Evolutionary conservation across 225 moss, liverwort and hornwort genomes (phyloP).

Genomic region (Pleurozium schreberi): DNA sequence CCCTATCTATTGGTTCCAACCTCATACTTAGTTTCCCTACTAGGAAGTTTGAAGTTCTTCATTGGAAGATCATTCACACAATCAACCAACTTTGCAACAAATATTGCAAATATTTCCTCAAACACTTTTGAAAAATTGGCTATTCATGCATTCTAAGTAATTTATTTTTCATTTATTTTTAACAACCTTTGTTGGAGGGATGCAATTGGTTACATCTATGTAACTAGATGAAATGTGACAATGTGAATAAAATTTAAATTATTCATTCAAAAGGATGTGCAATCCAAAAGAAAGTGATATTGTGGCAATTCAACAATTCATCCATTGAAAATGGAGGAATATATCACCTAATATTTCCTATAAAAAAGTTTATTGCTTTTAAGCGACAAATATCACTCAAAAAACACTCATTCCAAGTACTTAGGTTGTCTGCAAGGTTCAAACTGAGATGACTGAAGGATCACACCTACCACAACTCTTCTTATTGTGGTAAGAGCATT

Average conservation of each 20-base stretch:
- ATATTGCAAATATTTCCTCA: fast-evolving
- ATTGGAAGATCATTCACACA: not conserved
- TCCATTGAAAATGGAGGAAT: not conserved
- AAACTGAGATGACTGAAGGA: not conserved
- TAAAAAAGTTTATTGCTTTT: not conserved
- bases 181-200: fast-evolving
- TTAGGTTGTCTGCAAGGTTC: not conserved
- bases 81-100: fast-evolving
- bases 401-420: not conserved
- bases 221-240: not conserved
- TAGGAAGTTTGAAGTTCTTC: not conserved
- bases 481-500: no score
- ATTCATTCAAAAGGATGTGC: not conserved
- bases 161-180: not conserved
- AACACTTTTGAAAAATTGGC: not conserved
- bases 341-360: no score
- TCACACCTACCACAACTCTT: no score
- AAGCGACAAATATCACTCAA: not conserved
- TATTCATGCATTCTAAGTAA: not conserved
- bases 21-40: not conserved
- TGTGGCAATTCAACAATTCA: not conserved
- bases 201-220: not conserved
- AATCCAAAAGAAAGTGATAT: not conserved
- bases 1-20: not conserved
- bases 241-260: not conserved